Evolutionary conservation across 805 yeast species (phyloP), one percentile per base, ranked within the genome.

Genomic region (Torulaspora microellipsoides): DNA sequence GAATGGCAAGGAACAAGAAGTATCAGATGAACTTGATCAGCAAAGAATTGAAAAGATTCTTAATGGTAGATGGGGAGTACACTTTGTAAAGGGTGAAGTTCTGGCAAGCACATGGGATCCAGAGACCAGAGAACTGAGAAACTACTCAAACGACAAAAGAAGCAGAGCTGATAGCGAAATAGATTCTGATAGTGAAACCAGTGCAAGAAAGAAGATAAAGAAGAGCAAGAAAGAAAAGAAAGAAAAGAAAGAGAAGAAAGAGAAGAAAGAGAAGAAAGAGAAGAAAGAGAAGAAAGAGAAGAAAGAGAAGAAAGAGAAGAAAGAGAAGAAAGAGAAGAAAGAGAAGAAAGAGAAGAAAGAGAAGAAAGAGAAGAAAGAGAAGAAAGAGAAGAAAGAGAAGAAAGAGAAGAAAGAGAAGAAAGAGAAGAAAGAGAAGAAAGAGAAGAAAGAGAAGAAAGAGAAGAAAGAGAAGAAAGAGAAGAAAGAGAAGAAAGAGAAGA

Each of bases 11-110:
- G 91, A 83, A 57, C 84, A 79, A 28, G 76, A 73, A 44, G 76
- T 85, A 20, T 68, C 69, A 44, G 69, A 77, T 47, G 90, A 81
- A 56, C 65, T 87, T 51, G 91, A 85, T 31, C 71, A 78, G 51
- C 81, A 82, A 57, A 73, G 86, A 53, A 73, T 74, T 46, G 83
- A 83, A 15, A 78, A 78, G 38, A 81, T 88, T 28, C 70, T 87
- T n/a, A 81, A 80, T 56, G 95, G 96, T 12, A 84, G 79, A 54
- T 83, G 90, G 84, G 96, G 96, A 6, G 81, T 91, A 62, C 78
- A 80, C 48, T 91, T 91, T 65, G 84, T 91, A 8, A 80, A 75
- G 58, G 97, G 96, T 4, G 96, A 85, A 36, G 82, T 83, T 1
- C 68, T 91, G 47, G 74, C 77, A 41, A 86, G 96, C 53, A 85